Evolutionary conservation across 805 yeast species (phyloP).

Genomic region (Middelhovenomyces tepae): DNA sequence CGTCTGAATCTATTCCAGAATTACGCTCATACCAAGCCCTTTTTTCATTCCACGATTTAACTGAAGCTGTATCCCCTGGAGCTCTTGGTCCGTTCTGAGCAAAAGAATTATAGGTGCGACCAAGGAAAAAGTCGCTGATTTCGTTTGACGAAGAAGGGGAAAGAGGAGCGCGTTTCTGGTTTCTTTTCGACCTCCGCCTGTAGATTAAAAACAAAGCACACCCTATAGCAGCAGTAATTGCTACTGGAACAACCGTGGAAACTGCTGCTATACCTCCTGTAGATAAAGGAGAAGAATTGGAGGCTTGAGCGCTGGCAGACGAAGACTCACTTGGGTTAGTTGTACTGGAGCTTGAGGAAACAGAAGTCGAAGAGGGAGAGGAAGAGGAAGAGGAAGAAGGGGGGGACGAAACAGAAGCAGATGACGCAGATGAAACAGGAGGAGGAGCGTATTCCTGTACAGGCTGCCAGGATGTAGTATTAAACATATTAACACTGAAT

Average conservation of each 20-base stretch:
- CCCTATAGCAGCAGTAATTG: slow-evolving; percentile 28
- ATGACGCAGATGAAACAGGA: not conserved
- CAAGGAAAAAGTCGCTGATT: too few relatives aligned
- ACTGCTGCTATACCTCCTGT: slow-evolving; percentile 35
- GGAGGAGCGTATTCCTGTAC: not conserved
- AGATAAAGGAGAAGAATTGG: slow-evolving; percentile 14
- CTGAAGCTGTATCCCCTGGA: slow-evolving; percentile 11
- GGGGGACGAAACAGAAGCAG: not conserved
- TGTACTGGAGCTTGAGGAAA: not conserved
- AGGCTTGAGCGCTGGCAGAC: not conserved
- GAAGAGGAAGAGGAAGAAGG: not conserved
- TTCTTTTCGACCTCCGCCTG: not conserved
- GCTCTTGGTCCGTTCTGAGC: not conserved
- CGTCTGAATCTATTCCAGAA: slow-evolving; percentile 2
- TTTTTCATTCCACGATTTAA: slow-evolving; percentile 20
- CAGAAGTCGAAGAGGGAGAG: not conserved
- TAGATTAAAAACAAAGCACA: slow-evolving; percentile 19
- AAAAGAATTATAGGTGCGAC: not conserved
- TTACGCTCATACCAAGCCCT: slow-evolving; percentile 12
- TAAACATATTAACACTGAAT: not conserved
- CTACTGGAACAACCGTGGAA: slow-evolving; percentile 38
- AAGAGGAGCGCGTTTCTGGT: slow-evolving; percentile 1
- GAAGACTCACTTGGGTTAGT: not conserved
- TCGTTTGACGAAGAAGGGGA: too few relatives aligned
- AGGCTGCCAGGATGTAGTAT: not conserved